Evolutionary conservation across 768 basidiomycete species (phyloP), one percentile per base, ranked within the genome.

Genomic region (Hericium erinaceus): DNA sequence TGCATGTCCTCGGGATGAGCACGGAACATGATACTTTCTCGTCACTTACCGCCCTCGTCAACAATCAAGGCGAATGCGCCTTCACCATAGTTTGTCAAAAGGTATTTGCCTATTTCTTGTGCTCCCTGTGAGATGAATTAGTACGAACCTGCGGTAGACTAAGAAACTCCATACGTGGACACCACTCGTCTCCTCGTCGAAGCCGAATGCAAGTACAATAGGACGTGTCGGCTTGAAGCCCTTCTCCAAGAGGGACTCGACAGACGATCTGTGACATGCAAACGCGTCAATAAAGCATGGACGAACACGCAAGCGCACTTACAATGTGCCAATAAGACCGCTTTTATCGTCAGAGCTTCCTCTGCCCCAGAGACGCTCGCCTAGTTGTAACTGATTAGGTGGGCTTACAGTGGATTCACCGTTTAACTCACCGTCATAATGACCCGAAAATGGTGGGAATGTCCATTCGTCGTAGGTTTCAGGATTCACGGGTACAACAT

Each of bases 21-120:
- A 1, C 33, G 13, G 15, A 9, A 38, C 6, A 18, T 13, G 40
- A n/a, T n/a, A 40, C 7, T 11, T 39, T 48, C 10, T 1, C 20
- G 40, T 11, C 12, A 68, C 74, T 64, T 68, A 84, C 90, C 81
- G 38, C 94, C 93, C 75, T 98, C 95, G 65, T 98, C 95, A 38
- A 98, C 76, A 48, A 97, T 69, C 66, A 95, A 76, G 0, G 88
- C 82, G 66, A 92, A 83, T 4, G 81, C 79, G 64, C 92, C 70
- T 58, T 79, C 67, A 39, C 92, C 93, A 66, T 89, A 95, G 15
- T 74, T 76, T 2, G 75, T 62, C 50, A 81, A 67, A 33, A 97
- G 70, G 48, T 72, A 72, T 11, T 71, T 64, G 0, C 75, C 73
- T 44, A 88, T 72, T 3, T 66, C 64, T 24, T 68, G 68, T 9